These are phyloP conservation scores for Rosa chinensis DNA, from an alignment of 306 rosid genomes.

Conservation along the genomic window DNA sequence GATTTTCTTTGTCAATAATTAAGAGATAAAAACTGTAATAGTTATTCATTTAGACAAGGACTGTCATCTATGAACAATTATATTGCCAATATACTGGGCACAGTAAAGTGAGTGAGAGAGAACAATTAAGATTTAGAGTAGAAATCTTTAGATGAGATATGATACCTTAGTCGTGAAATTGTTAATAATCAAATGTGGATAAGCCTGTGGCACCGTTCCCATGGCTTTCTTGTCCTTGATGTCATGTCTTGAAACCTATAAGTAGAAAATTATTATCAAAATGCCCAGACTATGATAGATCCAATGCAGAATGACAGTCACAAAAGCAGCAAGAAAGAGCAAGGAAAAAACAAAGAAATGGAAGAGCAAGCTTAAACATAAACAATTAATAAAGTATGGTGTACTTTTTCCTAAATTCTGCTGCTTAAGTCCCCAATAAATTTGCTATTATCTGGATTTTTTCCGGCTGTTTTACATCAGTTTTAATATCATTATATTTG, in stretches of 20 bases:
- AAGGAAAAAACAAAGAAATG: neutral
- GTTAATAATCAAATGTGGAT: slow-evolving; percentile 76
- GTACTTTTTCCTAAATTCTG: neutral
- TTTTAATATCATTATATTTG: neutral
- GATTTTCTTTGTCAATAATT: neutral
- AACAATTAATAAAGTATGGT: neutral
- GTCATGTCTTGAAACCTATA: slow-evolving; percentile 91
- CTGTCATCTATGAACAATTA: neutral
- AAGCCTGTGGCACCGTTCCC: slow-evolving; percentile 95
- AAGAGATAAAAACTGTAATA: neutral
- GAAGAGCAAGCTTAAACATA: neutral
- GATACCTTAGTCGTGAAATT: slow-evolving; percentile 86
- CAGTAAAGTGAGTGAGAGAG: neutral
- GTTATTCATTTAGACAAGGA: neutral
- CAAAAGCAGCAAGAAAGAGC: neutral
- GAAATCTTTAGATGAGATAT: slow-evolving; percentile 17
- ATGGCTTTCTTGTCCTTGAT: slow-evolving; percentile 74
- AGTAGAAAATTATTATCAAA: slow-evolving; percentile 29
- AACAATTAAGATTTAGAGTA: neutral
- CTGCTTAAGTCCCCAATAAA: neutral
- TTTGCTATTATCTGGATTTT: neutral
- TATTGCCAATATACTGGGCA: neutral
- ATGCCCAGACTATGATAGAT: slow-evolving; percentile 18
- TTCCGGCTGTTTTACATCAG: slow-evolving; percentile 4
- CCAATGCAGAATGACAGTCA: neutral